Conservation (phyloP, 192 early-diverging fungal species). For the Coemansia sp. region DNA sequence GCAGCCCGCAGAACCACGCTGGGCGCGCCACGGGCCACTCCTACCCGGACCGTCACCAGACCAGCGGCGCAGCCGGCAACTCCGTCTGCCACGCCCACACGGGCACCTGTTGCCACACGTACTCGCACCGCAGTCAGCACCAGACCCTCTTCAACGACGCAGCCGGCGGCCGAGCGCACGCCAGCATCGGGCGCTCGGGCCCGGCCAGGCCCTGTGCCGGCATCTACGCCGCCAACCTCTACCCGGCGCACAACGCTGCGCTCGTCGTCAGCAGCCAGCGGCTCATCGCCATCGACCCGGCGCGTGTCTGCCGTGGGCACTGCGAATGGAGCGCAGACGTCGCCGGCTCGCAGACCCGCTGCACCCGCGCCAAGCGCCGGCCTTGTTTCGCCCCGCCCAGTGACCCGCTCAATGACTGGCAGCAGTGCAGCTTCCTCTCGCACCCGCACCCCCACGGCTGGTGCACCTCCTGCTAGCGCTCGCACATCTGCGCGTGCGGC, state of each 20-base stretch:
- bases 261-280: not conserved
- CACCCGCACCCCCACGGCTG: slow-evolving; percentile 1
- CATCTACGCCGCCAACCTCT: slow-evolving; percentile 5
- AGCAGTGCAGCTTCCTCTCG: slow-evolving; percentile 2
- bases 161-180: slow-evolving; percentile 2
- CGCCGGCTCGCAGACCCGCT: slow-evolving; percentile 7
- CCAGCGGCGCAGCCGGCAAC: not conserved
- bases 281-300: not conserved
- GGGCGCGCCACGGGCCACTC: slow-evolving; percentile 6
- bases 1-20: slow-evolving; percentile 2
- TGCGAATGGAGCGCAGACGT: slow-evolving; percentile 4
- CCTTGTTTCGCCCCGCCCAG: slow-evolving; percentile 10
- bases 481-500: slow-evolving; percentile 11
- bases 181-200: not conserved
- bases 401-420: slow-evolving; percentile 11
- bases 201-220: slow-evolving; percentile 1
- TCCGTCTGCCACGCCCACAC: slow-evolving; percentile 3
- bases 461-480: not conserved
- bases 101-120: not conserved
- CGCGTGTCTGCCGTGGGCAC: slow-evolving; percentile 2
- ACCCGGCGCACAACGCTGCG: slow-evolving; percentile 6
- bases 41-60: not conserved
- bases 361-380: not conserved
- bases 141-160: slow-evolving; percentile 6
- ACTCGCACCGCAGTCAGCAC: slow-evolving; percentile 4